These are phyloP conservation scores for Suhomyces panamericanus DNA, from an alignment of 1,139 yeast species.

Conservation along the genomic window DNA sequence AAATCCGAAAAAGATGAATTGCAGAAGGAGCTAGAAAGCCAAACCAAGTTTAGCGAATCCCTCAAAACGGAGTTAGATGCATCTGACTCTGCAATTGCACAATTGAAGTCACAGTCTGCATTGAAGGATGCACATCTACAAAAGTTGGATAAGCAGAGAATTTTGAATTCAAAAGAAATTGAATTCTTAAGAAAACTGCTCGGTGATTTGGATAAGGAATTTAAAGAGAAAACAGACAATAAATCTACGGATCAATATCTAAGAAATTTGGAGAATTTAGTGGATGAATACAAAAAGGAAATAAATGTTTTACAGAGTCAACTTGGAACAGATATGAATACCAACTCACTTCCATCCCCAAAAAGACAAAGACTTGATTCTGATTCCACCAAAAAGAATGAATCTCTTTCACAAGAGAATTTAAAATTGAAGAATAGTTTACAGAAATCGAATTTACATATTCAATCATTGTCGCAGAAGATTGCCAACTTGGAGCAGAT, in stretches of 20 bases:
- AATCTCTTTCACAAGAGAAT: conserved; percentile 13
- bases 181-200: conserved; percentile 53
- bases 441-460: conserved; percentile 33
- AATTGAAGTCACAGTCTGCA: conserved; percentile 28
- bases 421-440: conserved; percentile 43
- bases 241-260: conserved; percentile 36
- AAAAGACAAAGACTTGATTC: conserved; percentile 28
- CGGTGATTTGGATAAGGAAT: conserved; percentile 33
- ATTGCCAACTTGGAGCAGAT: conserved; percentile 29
- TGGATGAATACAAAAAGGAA: conserved; percentile 60
- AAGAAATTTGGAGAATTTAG: conserved; percentile 48
- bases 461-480: conserved; percentile 32
- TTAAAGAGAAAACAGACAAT: conserved; percentile 21
- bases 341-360: conserved; percentile 10
- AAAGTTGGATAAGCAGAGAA: conserved; percentile 54
- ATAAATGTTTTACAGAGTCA: conserved; percentile 44
- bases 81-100: conserved; percentile 2
- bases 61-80: conserved; percentile 2
- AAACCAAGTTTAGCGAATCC: neutral
- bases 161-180: conserved; percentile 61
- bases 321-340: conserved; percentile 5
- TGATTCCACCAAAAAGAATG: conserved; percentile 18
- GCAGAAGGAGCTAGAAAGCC: conserved; percentile 2
- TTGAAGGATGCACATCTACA: conserved; percentile 34
- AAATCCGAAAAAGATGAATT: conserved; percentile 19